Conservation (phyloP, 352 stramenopile species). For the Phytophthora ohioensis region DNA sequence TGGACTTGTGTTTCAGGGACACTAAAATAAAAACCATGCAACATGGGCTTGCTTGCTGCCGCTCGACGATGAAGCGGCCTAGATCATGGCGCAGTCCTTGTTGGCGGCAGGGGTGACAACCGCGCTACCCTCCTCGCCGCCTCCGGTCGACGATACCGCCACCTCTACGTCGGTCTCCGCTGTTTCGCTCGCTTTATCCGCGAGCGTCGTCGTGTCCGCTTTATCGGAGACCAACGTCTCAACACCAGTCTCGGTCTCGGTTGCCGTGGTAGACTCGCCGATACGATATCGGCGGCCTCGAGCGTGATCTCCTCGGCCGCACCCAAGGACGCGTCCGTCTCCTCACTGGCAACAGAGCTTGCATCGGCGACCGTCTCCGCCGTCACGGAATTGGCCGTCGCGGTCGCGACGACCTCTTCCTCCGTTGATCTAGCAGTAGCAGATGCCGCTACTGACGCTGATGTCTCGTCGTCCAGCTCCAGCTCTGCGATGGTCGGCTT, state of each 20-base stretch:
- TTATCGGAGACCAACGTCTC: neutral
- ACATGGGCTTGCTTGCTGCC: neutral
- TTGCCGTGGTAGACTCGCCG: neutral
- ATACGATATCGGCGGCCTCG: neutral
- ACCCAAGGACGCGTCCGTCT: constrained; percentile 6
- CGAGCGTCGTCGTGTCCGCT: constrained; percentile 4
- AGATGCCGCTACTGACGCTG: neutral
- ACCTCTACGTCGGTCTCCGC: neutral
- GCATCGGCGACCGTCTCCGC: neutral
- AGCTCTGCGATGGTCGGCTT: constrained; percentile 38
- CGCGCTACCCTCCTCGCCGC: neutral
- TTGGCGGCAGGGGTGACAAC: neutral
- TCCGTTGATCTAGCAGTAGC: constrained; percentile 2
- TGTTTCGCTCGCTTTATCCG: neutral
- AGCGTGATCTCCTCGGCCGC: neutral
- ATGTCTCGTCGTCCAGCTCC: constrained; percentile 9
- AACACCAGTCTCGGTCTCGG: neutral
- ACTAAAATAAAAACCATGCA: constrained; percentile 18
- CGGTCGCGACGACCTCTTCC: neutral
- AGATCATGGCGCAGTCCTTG: constrained; percentile 19
- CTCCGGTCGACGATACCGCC: neutral
- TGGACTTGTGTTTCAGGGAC: neutral
- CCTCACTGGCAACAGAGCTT: neutral
- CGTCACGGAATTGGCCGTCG: neutral
- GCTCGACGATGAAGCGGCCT: neutral